Base-by-base conservation (phyloP, 352 stramenopile genomes). In the Globisporangium alternatum region DNA sequence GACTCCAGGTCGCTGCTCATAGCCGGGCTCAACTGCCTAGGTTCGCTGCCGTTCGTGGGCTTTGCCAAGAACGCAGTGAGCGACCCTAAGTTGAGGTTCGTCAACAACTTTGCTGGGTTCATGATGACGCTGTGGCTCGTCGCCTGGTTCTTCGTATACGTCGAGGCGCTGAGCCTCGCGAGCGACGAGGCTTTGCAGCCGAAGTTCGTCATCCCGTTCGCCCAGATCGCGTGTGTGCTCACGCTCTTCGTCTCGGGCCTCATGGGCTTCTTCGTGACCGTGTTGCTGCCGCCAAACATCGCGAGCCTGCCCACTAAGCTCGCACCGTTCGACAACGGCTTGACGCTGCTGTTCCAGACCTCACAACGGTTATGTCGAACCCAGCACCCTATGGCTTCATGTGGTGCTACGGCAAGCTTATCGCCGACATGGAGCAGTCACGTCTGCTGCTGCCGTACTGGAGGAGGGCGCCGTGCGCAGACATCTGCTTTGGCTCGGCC, bases 341-440 rank as follows among this genome's bases (percentile, higher is more conserved):
- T 82, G 8, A 10, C 30, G 12, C 39, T 57, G 17, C 33, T 84
- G 8, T 78, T 85, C 12, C 4, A 35, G 0, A 10, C 19, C 1
- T 56, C 51, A 71, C 76, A 1, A 83, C 66, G 6, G 25, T 83
- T 22, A 22, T 85, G 2, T 85, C 76, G 17, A 39, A 83, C 1
- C 76, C 76, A 5, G 78, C 76, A 2, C 73, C 73, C 5, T 83
- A 77, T 47, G 77, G 75, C 0, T 86, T 86, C 48, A 81, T 87
- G 60, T 84, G 77, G 69, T 80, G 71, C 35, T 85, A 83, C 56
- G 75, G 76, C 1, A 83, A 83, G 48, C 65, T 88, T 2, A 80
- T 88, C 9, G 55, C 69, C 1, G 70, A 74, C 12, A 85, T 88
- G 76, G 78, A 74, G 0, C 71, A 56, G 17, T 88, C 78, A 1